Evolutionary conservation across 495 filamentous ascomycete genomes (phyloP).

Genomic region (Lindgomyces ingoldianus): DNA sequence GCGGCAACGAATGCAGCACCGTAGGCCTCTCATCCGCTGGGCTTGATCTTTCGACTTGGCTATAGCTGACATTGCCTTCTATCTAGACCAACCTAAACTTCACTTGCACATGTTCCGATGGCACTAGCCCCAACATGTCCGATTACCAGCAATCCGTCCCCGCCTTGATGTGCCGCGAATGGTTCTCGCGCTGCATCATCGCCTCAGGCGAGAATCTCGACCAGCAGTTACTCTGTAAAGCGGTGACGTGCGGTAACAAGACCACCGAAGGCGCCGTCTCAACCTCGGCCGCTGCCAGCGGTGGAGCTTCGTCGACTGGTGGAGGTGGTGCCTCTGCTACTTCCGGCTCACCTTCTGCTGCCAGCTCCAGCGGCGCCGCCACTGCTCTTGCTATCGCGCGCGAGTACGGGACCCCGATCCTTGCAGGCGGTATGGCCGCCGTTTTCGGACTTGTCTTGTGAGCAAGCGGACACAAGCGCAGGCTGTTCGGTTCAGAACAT

Average conservation of each 20-base stretch:
- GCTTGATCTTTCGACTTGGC: not conserved
- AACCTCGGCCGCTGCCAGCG: constrained; percentile 4
- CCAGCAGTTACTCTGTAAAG: constrained; percentile 51
- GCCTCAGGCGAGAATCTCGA: constrained; percentile 50
- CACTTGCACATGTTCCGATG: constrained; percentile 58
- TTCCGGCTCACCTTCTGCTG: constrained; percentile 22
- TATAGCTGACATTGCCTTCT: not conserved
- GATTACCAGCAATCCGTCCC: constrained; percentile 58
- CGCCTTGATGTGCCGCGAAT: constrained; percentile 57
- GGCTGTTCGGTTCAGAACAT: not conserved
- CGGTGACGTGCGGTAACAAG: constrained; percentile 53
- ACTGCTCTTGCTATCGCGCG: constrained; percentile 45
- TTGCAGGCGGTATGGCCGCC: constrained; percentile 53
- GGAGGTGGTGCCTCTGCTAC: constrained; percentile 20
- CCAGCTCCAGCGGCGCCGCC: constrained; percentile 44
- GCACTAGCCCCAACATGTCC: constrained; percentile 53
- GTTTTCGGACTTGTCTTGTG: constrained; percentile 56
- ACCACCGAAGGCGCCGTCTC: constrained; percentile 40
- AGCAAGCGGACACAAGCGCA: constrained; percentile 32
- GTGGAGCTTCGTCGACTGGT: not conserved
- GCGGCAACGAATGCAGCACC: constrained; percentile 42
- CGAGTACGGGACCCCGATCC: constrained; percentile 54
- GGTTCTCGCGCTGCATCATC: constrained; percentile 54
- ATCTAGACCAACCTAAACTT: constrained; percentile 53
- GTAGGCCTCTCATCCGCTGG: constrained; percentile 31